phyloP scores from a whole-genome alignment of 106 monocot species.

The Gastrodia elata region DNA sequence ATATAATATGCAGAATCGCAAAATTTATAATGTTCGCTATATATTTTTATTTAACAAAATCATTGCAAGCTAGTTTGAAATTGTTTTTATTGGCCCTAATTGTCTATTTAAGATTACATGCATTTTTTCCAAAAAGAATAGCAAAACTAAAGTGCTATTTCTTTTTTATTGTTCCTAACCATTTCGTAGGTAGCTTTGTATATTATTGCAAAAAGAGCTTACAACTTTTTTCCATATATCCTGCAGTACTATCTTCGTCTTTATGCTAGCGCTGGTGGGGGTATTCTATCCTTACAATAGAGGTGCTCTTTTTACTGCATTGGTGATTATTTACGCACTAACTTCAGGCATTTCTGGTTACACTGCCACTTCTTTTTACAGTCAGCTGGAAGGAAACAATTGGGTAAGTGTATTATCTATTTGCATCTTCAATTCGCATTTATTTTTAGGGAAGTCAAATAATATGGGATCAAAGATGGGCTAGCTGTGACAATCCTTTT shows the following conservation, averaged over 20 bases:
- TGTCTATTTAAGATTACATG: too few relatives aligned
- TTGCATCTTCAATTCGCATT: background rate
- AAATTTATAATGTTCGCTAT: too few relatives aligned
- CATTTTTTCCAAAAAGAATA: too few relatives aligned
- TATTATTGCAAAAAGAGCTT: background rate
- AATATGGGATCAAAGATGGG: too few relatives aligned
- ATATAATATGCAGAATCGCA: too few relatives aligned
- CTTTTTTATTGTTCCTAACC: background rate
- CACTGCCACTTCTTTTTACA: constrained; percentile 52
- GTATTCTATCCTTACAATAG: constrained; percentile 65
- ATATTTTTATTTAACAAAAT: too few relatives aligned
- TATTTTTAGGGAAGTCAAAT: too few relatives aligned
- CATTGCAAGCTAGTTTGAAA: too few relatives aligned
- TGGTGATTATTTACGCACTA: constrained; percentile 59
- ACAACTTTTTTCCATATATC: background rate
- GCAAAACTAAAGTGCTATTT: too few relatives aligned
- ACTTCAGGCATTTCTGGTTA: constrained; percentile 67
- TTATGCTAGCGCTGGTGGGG: constrained; percentile 48
- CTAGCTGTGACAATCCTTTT: too few relatives aligned
- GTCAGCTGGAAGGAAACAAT: constrained; percentile 61
- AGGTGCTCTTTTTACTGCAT: constrained; percentile 54
- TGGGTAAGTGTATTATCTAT: constrained; percentile 31
- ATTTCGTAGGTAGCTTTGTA: background rate
- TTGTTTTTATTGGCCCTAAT: too few relatives aligned
- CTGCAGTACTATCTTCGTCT: constrained; percentile 44